phyloP scores from a whole-genome alignment of 75 land plant species.

The Pinus taeda region DNA sequence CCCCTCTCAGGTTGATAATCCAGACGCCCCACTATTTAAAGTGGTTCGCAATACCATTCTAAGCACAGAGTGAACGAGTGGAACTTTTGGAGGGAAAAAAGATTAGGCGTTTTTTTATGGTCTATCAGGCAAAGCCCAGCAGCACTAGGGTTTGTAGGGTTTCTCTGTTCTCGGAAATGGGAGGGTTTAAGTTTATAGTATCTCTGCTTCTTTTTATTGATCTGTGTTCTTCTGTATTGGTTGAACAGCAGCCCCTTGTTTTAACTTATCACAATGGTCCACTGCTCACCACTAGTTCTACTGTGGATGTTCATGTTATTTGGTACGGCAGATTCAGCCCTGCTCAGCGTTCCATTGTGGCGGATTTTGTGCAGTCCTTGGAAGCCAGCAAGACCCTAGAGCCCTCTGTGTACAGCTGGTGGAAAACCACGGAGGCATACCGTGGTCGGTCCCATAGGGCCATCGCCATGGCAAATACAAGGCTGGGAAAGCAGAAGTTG shows the following conservation, averaged over 20 bases:
- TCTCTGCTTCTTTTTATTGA: background rate
- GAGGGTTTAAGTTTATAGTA: background rate
- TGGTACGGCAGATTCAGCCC: slow-evolving; percentile 76
- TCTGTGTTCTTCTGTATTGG: background rate
- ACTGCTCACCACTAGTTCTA: slow-evolving; percentile 32
- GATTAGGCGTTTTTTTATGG: too few relatives aligned
- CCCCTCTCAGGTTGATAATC: too few relatives aligned
- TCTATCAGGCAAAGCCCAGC: too few relatives aligned
- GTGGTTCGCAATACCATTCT: too few relatives aligned
- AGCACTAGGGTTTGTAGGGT: background rate
- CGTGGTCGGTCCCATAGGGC: slow-evolving; percentile 12
- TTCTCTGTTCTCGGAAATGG: background rate
- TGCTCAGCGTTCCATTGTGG: slow-evolving; percentile 43
- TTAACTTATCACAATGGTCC: slow-evolving; percentile 65
- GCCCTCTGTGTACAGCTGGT: slow-evolving; percentile 21
- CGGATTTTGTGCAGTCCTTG: slow-evolving; percentile 68
- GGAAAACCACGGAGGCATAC: slow-evolving; percentile 24
- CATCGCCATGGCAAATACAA: slow-evolving; percentile 4
- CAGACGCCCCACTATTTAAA: too few relatives aligned
- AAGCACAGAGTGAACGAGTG: too few relatives aligned
- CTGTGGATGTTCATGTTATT: slow-evolving; percentile 36
- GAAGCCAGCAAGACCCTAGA: background rate
- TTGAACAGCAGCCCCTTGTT: slow-evolving; percentile 18
- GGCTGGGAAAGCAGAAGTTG: slow-evolving; percentile 17
- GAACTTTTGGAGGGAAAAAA: too few relatives aligned